Base-by-base conservation (phyloP, 768 basidiomycete species). In the Leccinellum albellum region DNA sequence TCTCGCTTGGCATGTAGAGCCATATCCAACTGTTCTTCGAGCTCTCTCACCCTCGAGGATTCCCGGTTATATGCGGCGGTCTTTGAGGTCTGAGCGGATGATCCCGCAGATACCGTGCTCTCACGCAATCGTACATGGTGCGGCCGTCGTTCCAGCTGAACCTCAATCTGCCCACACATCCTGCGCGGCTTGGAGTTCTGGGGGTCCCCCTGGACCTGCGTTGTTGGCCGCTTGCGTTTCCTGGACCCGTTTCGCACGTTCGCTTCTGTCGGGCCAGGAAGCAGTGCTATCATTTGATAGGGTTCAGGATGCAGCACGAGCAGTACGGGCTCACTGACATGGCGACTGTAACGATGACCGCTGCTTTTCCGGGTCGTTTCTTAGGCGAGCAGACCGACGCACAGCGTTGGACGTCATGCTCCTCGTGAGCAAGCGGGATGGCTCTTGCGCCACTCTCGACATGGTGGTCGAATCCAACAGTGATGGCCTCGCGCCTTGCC, bases 1-100 rank as follows among this genome's bases (percentile, higher is more conserved):
- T 81, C 76, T 46, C 73, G 70, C 64, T 83, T 79, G 58, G 70
- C 76, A 58, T 69, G 70, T 29, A 74, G 69, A 24, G 81, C 66
- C 2, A 67, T 64, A 37, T 67, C 53, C 21, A 78, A 66, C 55
- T 78, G 76, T 54, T 76, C 70, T 46, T 82, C 76, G 55, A 75
- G 74, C 29, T 80, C 78, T 53, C 73, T 65, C 61, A 81, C 79
- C 51, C 53, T 69, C 50, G 35, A 73, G 45, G 51, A 69, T 63
- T 50, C 70, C 65, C 62, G 77, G 74, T 56, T 76, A 71, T 67
- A 71, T 61, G 24, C 3, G n/a, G 50, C 20, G 8, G 23, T n/a
- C 20, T 50, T 57, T 13, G 44, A 6, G 23, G 8, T 24, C 14
- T 35, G 55, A 17, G 8, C 3, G 29, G 48, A 31, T 26, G 59